phyloP scores from a whole-genome alignment of 1,284 basidiomycete genomes.

The Marasmius fiardii region DNA sequence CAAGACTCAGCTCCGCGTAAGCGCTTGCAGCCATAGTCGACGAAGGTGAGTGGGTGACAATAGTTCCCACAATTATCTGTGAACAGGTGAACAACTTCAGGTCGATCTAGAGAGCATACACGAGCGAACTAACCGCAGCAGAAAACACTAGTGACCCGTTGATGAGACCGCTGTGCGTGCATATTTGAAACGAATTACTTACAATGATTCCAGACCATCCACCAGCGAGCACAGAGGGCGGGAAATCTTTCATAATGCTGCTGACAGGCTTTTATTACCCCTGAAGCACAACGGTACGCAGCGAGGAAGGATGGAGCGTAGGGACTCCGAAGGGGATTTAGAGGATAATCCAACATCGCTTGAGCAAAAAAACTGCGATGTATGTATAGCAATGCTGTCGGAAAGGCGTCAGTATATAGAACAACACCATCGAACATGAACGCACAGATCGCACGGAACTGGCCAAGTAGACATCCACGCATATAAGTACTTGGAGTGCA shows the following conservation, averaged over 20 bases:
- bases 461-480: conserved; percentile 46
- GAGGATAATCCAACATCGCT: conserved; percentile 57
- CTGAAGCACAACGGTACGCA: conserved; percentile 58
- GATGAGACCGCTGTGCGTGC: neutral
- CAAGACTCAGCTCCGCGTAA: conserved; percentile 52
- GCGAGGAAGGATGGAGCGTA: conserved; percentile 64
- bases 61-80: conserved; percentile 55
- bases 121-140: conserved; percentile 40
- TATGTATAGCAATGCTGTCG: conserved; percentile 48
- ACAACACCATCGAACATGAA: conserved; percentile 4
- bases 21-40: conserved; percentile 57
- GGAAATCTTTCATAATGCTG: conserved; percentile 52
- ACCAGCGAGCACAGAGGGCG: conserved; percentile 49
- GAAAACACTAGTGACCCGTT: conserved; percentile 38
- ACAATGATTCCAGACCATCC: conserved; percentile 53
- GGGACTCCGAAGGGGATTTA: conserved; percentile 57
- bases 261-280: conserved; percentile 48
- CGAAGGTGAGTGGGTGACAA: conserved; percentile 52
- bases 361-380: conserved; percentile 63
- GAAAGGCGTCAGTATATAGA: neutral
- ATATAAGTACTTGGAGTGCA: conserved; percentile 48
- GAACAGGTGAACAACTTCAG: neutral
- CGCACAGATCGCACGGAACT: conserved; percentile 46
- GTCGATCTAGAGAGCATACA: neutral
- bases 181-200: conserved; percentile 15